Base-by-base conservation (phyloP, 768 basidiomycete genomes). In the Guyanaporus albipodus region DNA sequence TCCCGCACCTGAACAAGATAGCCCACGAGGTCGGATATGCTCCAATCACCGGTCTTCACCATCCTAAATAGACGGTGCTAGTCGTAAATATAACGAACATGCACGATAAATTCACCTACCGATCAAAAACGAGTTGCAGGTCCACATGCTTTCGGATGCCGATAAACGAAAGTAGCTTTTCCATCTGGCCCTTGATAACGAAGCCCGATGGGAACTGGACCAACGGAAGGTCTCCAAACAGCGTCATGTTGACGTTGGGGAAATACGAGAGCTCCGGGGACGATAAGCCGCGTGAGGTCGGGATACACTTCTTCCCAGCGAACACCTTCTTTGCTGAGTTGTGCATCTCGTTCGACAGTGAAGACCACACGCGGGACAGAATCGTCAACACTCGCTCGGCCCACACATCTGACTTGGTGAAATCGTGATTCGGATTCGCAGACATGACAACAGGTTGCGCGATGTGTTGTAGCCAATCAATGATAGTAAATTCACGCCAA, bases 141-240 rank as follows among this genome's bases (percentile, higher is more conserved):
- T 97, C 89, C 7, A 97, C 91, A 53, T 94, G 92, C 61, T 83
- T 90, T 15, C 91, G 79, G 10, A 97, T 90, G 10, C 92, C 95
- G 0, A 97, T 68, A 2, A 75, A 77, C 23, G 78, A 70, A 6
- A 92, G 66, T 3, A 91, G 63, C 52, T 79, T 84, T 60, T 94
- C 91, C 54, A 91, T 61, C 5, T 72, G 66, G 1, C 83, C 85
- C 61, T 87, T 91, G 54, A 93, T 70, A 0, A 62, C 43, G 2
- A 69, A 56, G 2, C 79, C 80, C 6, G 84, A 87, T 1, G 89
- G 77, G 36, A 96, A 69, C 2, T 70, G 76, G 6, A 93, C 82
- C 34, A 91, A 77, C 0, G 94, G 83, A 22, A 95, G 73, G 62
- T 98, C 94, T n/a, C 79, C 76, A 62, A 99, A 97, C 14, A 63